Evolutionary conservation across 2,329 filamentous ascomycete genomes (phyloP).

Genomic region (Xylariaceae sp.): DNA sequence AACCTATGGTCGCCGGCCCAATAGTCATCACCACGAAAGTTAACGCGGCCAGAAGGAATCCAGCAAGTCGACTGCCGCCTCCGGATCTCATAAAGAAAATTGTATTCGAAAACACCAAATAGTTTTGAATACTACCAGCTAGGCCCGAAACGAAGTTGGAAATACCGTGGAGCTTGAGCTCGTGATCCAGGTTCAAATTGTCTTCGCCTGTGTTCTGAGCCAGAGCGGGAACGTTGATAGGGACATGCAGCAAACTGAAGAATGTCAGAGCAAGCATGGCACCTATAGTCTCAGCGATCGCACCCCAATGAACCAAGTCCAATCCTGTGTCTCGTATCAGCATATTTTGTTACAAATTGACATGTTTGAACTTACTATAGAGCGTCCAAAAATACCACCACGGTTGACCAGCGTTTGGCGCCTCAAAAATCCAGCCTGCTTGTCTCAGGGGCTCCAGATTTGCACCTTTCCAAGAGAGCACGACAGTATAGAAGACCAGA

Average conservation of each 20-base stretch:
- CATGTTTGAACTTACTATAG: conserved; percentile 59
- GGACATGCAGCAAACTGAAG: conserved; percentile 93
- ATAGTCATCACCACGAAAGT: conserved; percentile 79
- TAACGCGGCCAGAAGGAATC: conserved; percentile 72
- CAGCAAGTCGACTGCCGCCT: conserved; percentile 79
- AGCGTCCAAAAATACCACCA: conserved; percentile 98
- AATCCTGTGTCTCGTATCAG: conserved; percentile 55
- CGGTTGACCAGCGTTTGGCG: conserved; percentile 75
- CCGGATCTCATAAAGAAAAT: conserved; percentile 94
- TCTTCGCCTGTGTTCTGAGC: conserved; percentile 89
- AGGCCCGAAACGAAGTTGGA: conserved; percentile 88
- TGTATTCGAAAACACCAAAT: conserved; percentile 95
- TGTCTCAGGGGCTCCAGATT: conserved; percentile 61
- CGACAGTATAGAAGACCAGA: conserved; percentile 70
- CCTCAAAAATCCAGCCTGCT: conserved; percentile 85
- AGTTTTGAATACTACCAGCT: conserved; percentile 88
- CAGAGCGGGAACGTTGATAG: conserved; percentile 93
- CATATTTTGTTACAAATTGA: neutral
- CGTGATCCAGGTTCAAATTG: conserved; percentile 82
- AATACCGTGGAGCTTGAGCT: conserved; percentile 85
- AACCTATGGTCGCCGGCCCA: conserved; percentile 84
- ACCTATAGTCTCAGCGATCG: conserved; percentile 76
- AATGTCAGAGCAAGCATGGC: conserved; percentile 97
- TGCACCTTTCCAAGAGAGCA: conserved; percentile 62
- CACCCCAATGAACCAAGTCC: conserved; percentile 72